These are phyloP conservation scores for Blastobotrys proliferans DNA, from an alignment of 1,139 yeast genomes.

Conservation along the genomic window DNA sequence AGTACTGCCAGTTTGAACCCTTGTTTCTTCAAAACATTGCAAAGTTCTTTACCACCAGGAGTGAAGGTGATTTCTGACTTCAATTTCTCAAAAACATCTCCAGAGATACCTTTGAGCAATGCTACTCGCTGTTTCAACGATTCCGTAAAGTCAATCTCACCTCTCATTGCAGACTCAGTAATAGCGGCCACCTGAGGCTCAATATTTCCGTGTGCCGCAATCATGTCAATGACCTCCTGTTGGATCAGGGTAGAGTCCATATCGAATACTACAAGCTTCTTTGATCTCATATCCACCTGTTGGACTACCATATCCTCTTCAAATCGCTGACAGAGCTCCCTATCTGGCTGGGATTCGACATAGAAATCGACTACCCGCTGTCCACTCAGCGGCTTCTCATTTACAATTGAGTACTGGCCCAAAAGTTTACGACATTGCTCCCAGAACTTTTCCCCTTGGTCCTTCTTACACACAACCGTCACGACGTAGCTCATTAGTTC, in stretches of 20 bases:
- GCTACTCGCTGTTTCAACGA: conserved; percentile 72
- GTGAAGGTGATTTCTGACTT: conserved; percentile 68
- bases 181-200: conserved; percentile 73
- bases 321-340: background rate
- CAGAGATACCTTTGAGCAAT: conserved; percentile 74
- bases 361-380: conserved; percentile 1
- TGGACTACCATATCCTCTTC: conserved; percentile 46
- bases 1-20: conserved; percentile 80
- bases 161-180: conserved; percentile 95
- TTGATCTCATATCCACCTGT: conserved; percentile 33
- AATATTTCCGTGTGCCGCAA: conserved; percentile 83
- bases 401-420: background rate
- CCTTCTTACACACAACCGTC: conserved; percentile 4
- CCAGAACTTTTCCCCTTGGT: background rate
- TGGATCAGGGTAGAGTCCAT: conserved; percentile 97
- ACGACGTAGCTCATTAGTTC: conserved; percentile 4
- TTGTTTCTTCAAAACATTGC: conserved; percentile 53
- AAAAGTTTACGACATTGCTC: background rate
- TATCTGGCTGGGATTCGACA: too few relatives aligned
- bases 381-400: conserved; percentile 1
- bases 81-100: conserved; percentile 76
- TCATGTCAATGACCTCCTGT: conserved; percentile 94
- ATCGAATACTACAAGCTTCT: conserved; percentile 79
- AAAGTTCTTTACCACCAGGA: conserved; percentile 74
- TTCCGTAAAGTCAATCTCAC: conserved; percentile 86